Percentiles rank a stretch among this genome's conserved stretches.
These are phyloP conservation scores for Buxus sempervirens DNA, from an alignment of 164 flowering plant species.

Conservation along the genomic window DNA sequence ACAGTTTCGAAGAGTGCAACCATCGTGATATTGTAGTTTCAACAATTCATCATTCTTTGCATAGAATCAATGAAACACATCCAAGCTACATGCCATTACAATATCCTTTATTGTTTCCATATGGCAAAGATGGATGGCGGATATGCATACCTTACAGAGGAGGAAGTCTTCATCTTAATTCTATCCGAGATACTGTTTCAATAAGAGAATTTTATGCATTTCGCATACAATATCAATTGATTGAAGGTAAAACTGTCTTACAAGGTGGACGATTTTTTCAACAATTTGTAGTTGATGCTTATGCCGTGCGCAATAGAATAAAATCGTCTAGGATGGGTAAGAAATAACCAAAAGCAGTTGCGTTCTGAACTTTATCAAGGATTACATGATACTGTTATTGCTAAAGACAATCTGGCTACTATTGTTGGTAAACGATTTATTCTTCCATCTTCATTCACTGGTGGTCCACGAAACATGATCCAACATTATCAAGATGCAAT, in stretches of 20 bases:
- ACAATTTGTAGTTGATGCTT: not conserved
- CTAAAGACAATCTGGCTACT: not conserved
- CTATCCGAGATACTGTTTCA: not conserved
- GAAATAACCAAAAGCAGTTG: not conserved
- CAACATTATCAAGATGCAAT: slow-evolving; percentile 13
- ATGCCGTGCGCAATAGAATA: not conserved
- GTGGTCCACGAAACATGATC: slow-evolving; percentile 5
- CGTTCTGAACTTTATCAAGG: not conserved
- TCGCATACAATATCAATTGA: not conserved
- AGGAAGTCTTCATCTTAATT: too few species aligned
- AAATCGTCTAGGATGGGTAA: not conserved
- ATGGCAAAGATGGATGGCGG: slow-evolving; percentile 10
- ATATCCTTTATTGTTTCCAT: slow-evolving; percentile 12
- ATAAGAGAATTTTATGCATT: not conserved
- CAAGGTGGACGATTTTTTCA: slow-evolving; percentile 2
- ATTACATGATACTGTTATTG: not conserved
- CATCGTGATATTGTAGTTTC: not conserved
- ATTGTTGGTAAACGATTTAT: not conserved
- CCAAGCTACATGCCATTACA: slow-evolving; percentile 9
- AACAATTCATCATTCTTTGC: not conserved
- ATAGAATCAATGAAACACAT: slow-evolving; percentile 9
- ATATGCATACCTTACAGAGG: not conserved
- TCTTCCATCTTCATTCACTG: slow-evolving; percentile 10
- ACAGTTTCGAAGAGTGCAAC: not conserved
- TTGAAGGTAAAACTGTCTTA: not conserved